Percentiles rank a stretch among this genome's conserved stretches.
Conservation (phyloP, 208 protist species). For the Crithidia mellificae region DNA sequence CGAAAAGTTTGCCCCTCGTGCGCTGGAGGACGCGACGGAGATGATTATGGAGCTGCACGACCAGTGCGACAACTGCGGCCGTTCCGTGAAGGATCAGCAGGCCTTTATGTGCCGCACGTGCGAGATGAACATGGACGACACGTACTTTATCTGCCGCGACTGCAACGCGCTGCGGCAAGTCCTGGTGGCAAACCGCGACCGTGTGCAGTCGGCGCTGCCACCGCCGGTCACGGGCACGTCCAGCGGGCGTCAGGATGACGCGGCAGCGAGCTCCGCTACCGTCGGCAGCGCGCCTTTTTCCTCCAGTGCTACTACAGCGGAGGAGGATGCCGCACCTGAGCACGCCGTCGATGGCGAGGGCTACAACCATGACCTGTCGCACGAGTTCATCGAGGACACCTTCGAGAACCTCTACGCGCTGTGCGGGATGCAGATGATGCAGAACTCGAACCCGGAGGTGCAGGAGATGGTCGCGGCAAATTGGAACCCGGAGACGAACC, state of each 20-base stretch:
- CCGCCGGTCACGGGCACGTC: background rate
- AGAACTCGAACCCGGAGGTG: conserved; percentile 41
- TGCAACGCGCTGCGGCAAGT: conserved; percentile 68
- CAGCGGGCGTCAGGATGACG: no score
- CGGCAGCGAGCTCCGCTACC: no score
- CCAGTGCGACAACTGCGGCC: conserved; percentile 70
- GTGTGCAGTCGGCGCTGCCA: background rate
- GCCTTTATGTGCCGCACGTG: conserved; percentile 84
- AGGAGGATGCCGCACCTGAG: background rate
- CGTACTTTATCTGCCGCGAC: conserved; percentile 69
- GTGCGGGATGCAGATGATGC: conserved; percentile 71
- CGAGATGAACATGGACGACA: conserved; percentile 54
- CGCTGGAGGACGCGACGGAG: conserved; percentile 53
- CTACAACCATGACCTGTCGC: conserved; percentile 69
- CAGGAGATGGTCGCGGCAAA: conserved; percentile 38
- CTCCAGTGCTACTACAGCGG: background rate
- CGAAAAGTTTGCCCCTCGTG: conserved; percentile 62
- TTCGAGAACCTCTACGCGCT: conserved; percentile 71
- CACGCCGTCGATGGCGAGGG: background rate
- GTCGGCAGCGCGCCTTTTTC: no score
- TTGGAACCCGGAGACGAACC: conserved; percentile 32
- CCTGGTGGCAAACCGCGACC: conserved; percentile 12
- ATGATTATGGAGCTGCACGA: conserved; percentile 80
- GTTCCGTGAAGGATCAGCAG: conserved; percentile 45
- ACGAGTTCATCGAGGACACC: conserved; percentile 85